phyloP scores from a whole-genome alignment of 306 rosid species.

The Quercus agrifolia region DNA sequence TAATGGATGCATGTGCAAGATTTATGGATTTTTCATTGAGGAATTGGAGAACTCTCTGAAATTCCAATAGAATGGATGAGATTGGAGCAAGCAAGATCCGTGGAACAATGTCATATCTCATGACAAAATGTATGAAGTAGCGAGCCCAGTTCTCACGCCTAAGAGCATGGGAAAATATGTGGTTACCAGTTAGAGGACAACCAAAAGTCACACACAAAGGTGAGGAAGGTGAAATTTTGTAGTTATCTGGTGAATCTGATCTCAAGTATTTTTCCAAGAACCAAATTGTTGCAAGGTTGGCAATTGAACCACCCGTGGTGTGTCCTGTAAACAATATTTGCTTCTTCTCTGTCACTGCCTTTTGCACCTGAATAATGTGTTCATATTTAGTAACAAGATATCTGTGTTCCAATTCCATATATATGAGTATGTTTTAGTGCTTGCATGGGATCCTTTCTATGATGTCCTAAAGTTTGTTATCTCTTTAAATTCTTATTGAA shows the following conservation, averaged over 20 bases:
- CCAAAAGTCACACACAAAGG: slow-evolving; percentile 68
- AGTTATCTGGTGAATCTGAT: background rate
- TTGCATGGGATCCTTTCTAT: too few relatives aligned
- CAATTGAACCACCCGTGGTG: slow-evolving; percentile 61
- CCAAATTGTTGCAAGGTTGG: slow-evolving; percentile 64
- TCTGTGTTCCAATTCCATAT: too few relatives aligned
- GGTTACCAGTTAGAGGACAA: slow-evolving; percentile 70
- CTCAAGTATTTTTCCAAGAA: slow-evolving; percentile 36
- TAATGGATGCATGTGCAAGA: background rate
- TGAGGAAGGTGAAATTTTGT: background rate
- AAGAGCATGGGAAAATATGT: slow-evolving; percentile 75
- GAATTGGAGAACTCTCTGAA: slow-evolving; percentile 27
- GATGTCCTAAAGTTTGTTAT: too few relatives aligned
- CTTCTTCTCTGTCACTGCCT: slow-evolving; percentile 24
- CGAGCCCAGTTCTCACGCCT: slow-evolving; percentile 65
- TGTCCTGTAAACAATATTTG: slow-evolving; percentile 68
- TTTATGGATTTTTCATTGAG: slow-evolving; percentile 15
- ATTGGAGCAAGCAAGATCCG: slow-evolving; percentile 63
- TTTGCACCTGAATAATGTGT: slow-evolving; percentile 51
- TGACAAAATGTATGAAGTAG: slow-evolving; percentile 57
- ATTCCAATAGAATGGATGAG: slow-evolving; percentile 24
- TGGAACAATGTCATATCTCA: slow-evolving; percentile 65
- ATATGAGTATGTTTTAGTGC: too few relatives aligned
- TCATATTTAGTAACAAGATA: background rate
- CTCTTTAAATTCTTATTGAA: too few relatives aligned